Evolutionary conservation across 192 early-diverging fungal species (phyloP), one percentile per base, ranked within the genome.

Genomic region (Linnemannia hyalina): DNA sequence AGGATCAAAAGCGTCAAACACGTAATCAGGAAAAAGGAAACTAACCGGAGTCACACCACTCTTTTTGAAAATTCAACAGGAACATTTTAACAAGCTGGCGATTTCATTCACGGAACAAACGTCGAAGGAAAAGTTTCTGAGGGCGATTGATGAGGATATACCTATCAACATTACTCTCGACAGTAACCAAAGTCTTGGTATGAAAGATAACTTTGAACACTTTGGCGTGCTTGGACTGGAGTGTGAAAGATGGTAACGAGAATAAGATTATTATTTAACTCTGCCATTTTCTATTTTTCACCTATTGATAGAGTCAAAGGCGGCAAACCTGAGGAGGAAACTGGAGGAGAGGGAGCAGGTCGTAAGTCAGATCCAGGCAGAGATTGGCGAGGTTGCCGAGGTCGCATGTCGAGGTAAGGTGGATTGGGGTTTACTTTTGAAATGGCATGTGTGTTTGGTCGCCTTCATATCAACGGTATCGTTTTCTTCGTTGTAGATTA

Each of bases 101-200:
- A 77, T 86, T 73, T 75, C 68, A 55, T 86, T 71, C n/a, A 73
- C 80, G 23, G 84, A 86, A 54, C 60, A 81, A 60, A 74, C 74
- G 5, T 78, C 84, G 32, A 86, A 86, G 46, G 84, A 86, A 42
- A 76, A 80, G 32, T 80, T 86, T 38, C 18, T 86, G 49, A 72
- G 57, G 18, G 70, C 54, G 8, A 76, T 86, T 52, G 60, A 71
- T 32, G 71, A 73, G 36, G 84, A 86, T 22, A 60, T 74, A 15
- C 84, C 84, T 1, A 47, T 81, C 23, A 76, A 77, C 35, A 80
- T 86, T 32, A 81, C 75, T 4, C 47, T 80, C 36, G 80, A 80
- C 4, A 74, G 55, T 40, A 81, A 80, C 22, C 79, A 81, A 29
- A 65, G 46, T 49, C 80, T 86, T 46, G 76, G 82, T 79, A 78